phyloP scores from a whole-genome alignment of 2,329 filamentous ascomycete species.

The Penicillium capsulatum region DNA sequence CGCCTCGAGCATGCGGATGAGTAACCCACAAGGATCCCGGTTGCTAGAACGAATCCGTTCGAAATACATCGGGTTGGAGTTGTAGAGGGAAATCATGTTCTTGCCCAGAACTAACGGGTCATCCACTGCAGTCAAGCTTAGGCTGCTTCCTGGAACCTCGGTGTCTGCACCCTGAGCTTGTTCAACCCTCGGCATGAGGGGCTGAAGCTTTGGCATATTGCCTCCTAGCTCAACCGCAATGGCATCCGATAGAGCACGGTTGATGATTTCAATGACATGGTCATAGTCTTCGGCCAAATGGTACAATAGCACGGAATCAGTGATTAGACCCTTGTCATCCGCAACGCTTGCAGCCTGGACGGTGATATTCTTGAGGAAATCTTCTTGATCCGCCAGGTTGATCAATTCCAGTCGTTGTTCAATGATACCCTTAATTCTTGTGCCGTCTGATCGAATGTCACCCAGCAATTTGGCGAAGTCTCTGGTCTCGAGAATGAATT shows the following conservation, averaged over 20 bases:
- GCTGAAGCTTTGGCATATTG: slow-evolving; percentile 71
- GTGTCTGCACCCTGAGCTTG: slow-evolving; percentile 36
- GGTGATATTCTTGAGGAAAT: slow-evolving; percentile 89
- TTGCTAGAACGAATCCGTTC: slow-evolving; percentile 56
- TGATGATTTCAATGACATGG: slow-evolving; percentile 84
- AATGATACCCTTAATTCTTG: slow-evolving; percentile 78
- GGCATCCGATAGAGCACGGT: slow-evolving; percentile 82
- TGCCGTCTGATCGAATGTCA: slow-evolving; percentile 82
- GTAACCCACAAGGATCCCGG: slow-evolving; percentile 55
- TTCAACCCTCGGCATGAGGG: slow-evolving; percentile 65
- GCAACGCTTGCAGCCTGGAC: slow-evolving; percentile 87
- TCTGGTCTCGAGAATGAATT: slow-evolving; percentile 91
- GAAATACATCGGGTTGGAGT: slow-evolving; percentile 57
- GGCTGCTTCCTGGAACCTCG: slow-evolving; percentile 40
- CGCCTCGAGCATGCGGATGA: slow-evolving; percentile 59
- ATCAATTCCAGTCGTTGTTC: slow-evolving; percentile 81
- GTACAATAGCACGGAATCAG: slow-evolving; percentile 90
- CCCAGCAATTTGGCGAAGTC: slow-evolving; percentile 93
- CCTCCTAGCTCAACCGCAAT: slow-evolving; percentile 82
- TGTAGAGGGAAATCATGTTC: slow-evolving; percentile 61
- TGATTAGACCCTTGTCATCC: slow-evolving; percentile 88
- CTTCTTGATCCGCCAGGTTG: slow-evolving; percentile 69
- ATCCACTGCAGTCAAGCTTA: slow-evolving; percentile 63
- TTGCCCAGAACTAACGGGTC: slow-evolving; percentile 61
- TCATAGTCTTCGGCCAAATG: slow-evolving; percentile 95